Base-by-base conservation (phyloP, 2,329 filamentous ascomycete genomes). In the Blastomyces gilchristii region DNA sequence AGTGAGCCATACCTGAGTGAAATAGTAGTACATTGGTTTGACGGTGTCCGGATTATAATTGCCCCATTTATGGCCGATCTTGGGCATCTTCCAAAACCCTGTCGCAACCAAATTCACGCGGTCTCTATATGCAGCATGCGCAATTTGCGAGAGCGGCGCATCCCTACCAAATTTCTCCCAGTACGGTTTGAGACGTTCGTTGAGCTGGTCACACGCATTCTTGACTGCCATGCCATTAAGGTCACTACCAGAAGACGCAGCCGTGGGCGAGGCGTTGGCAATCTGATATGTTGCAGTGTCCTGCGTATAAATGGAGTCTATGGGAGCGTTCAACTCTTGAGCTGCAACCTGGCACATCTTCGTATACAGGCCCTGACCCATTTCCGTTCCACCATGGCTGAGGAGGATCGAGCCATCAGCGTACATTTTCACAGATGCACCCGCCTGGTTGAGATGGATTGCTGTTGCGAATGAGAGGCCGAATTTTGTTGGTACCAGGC, bases 331-430 rank as follows among this genome's bases (percentile, higher is more conserved):
- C 18, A 71, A 60, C 16, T 67, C 68, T 58, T 70, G 64, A 2
- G 69, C 69, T 1, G 68, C 69, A 0, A 71, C 65, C 53, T 69
- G 68, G 41, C 54, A 64, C 68, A 71, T 69, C 54, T 71, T 71
- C 9, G 69, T 71, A 49, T 69, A 68, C 14, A 71, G 53, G 0
- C 69, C 69, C 57, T 71, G 69, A 0, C 69, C 69, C 69, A 71
- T 71, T 45, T 71, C 69, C 0, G 67, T 69, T 4, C 69, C 69
- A 0, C 69, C 69, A 49, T 71, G 69, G 25, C 66, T 66, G 12
- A 71, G 63, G 3, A 71, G 62, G 16, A 71, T 64, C 1, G 66
- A 68, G 1, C 69, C 69, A 45, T 71, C 69, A 0, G 65, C 65
- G 39, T 71, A 71, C 37, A 70, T 64, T 16, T 65, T 62, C 1